Conservation (phyloP, 768 basidiomycete species). For the Leucosporidium scottii region DNA sequence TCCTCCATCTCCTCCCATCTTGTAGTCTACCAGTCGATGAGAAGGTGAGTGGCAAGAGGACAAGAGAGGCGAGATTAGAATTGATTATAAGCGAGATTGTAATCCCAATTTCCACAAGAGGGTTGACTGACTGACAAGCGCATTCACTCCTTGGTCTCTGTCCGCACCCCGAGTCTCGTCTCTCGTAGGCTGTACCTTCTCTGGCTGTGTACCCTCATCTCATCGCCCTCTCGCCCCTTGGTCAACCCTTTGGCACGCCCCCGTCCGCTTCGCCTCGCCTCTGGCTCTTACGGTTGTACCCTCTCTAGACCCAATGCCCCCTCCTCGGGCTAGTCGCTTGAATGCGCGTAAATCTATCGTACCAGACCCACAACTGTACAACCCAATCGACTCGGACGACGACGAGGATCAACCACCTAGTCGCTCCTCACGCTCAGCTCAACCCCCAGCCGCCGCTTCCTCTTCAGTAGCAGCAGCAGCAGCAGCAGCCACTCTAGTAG, state of each 20-base stretch:
- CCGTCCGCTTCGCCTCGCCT: background rate
- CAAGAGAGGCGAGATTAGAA: too few species aligned
- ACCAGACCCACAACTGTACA: background rate
- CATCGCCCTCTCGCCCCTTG: background rate
- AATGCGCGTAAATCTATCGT: background rate
- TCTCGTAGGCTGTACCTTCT: too few species aligned
- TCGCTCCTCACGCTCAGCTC: too few species aligned
- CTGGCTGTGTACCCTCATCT: too few species aligned
- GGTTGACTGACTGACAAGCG: too few species aligned
- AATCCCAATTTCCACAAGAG: too few species aligned
- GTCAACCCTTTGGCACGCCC: background rate
- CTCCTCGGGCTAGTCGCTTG: background rate
- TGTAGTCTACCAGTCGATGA: too few species aligned
- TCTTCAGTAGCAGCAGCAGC: background rate
- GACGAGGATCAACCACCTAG: background rate
- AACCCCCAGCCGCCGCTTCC: too few species aligned
- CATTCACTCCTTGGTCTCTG: too few species aligned
- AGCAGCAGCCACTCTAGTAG: background rate
- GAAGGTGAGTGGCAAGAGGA: too few species aligned
- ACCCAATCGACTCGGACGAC: background rate
- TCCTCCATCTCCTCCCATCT: conserved; percentile 41
- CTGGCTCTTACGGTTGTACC: background rate
- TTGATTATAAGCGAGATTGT: too few species aligned
- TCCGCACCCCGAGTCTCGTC: too few species aligned
- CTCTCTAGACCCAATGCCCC: background rate